Evolutionary conservation across 257 asterid genomes (phyloP), one percentile per base, ranked within the genome.

Genomic region (Knoxia roxburghii): DNA sequence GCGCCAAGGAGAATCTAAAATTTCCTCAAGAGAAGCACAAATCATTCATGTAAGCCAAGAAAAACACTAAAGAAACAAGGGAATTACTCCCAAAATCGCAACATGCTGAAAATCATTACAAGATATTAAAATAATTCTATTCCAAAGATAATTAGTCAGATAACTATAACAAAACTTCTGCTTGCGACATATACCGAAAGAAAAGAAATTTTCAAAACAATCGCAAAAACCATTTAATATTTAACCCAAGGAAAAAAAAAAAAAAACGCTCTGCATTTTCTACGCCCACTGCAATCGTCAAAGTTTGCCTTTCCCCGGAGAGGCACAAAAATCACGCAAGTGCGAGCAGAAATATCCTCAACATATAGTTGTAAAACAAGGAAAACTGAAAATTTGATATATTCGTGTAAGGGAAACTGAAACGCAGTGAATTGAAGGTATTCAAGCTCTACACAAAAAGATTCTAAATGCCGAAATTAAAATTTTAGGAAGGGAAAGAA

Each of bases 261-360:
- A 57, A 57, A 33, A 56, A 30, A 56, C 6, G 61, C 39, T 1
- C 24, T 17, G 64, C 64, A 59, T 59, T 59, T 35, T 24, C 53
- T 3, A 48, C 7, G 24, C 53, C 24, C 26, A 32, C 64, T 1
- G 27, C 24, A 17, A 57, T 15, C 43, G 4, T 57, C 43, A 57
- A 57, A 32, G 15, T 57, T 37, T 9, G 9, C 63, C n/a, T n/a
- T n/a, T n/a, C 24, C 1, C 4, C 41, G 4, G 32, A 56, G 61
- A 30, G 37, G 23, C 41, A 30, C 39, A 30, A 11, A 15, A 7
- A 58, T 58, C 53, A 20, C 0, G 17, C 2, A 6, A 35, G 32
- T 56, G 20, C 8, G 61, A 13, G 9, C 2, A 17, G 9, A 48
- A 48, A 5, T 14, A 3, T 21, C 7, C 23, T 7, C 45, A 59